Evolutionary conservation across 2,329 filamentous ascomycete species (phyloP).

Genomic region (Fusarium continuum): DNA sequence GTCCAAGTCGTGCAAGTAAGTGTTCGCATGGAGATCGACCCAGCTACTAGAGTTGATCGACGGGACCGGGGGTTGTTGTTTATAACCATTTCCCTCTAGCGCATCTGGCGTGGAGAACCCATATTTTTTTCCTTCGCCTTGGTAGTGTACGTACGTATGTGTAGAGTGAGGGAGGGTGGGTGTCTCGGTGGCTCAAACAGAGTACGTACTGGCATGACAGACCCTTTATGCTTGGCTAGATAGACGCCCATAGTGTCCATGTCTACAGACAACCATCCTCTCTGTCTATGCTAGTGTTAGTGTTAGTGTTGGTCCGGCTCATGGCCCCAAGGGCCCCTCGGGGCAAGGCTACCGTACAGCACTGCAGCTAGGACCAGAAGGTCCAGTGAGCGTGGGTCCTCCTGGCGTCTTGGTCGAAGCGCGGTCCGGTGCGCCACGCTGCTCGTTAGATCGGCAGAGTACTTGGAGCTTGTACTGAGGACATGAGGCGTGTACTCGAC

Average conservation of each 20-base stretch:
- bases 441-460: constrained; percentile 14
- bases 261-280: neutral
- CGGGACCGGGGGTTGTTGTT: constrained; percentile 37
- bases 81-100: constrained; percentile 32
- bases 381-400: constrained; percentile 17
- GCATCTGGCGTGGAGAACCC: constrained; percentile 27
- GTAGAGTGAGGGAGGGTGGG: constrained; percentile 1
- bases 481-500: constrained; percentile 20
- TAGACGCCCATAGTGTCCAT: constrained; percentile 6
- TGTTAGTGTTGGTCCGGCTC: constrained; percentile 17
- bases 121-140: constrained; percentile 20
- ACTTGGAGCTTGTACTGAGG: constrained; percentile 29
- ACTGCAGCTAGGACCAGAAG: too few relatives aligned
- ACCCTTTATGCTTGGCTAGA: constrained; percentile 15
- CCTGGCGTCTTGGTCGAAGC: constrained; percentile 17
- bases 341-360: constrained; percentile 11
- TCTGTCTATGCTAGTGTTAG: neutral
- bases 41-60: constrained; percentile 41
- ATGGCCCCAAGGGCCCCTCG: constrained; percentile 11
- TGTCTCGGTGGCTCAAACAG: too few relatives aligned
- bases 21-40: constrained; percentile 44
- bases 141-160: constrained; percentile 12
- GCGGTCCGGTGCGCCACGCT: constrained; percentile 36
- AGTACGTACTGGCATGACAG: constrained; percentile 3
- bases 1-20: constrained; percentile 37